Evolutionary conservation across 1,139 yeast genomes (phyloP), one percentile per base, ranked within the genome.

Genomic region (Saccharomycopsis phalli): DNA sequence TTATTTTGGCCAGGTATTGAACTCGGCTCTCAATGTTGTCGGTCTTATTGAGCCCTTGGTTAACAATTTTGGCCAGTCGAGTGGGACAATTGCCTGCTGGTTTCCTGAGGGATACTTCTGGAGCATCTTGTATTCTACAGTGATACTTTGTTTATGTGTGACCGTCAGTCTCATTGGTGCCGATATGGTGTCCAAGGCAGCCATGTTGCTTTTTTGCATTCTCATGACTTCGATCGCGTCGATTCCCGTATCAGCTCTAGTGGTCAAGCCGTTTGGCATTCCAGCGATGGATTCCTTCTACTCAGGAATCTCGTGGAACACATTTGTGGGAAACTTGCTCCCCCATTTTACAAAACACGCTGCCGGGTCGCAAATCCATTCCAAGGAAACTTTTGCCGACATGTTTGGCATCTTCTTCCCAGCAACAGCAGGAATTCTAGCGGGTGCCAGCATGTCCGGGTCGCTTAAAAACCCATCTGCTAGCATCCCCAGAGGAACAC

Each of bases 371-470:
- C 76, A 79, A 30, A 62, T 72, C 39, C 66, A 72, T 3, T 66
- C 69, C 0, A 73, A 68, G 17, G 96, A 88, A 58, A 83, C 78
- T 1, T 86, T 88, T 54, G 74, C 79, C 44, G 81, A 83, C 55
- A 61, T 91, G 50, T 91, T 91, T 69, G 97, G 97, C 2, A 83
- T 91, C 40, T 84, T 91, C 58, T 91, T 91, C 64, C 97, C 98
- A 11, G 95, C 98, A 1, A 88, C 97, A 0, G 95, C 97, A 2
- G 98, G 98, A 46, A 88, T 91, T 32, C 81, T 88, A 58, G 97
- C 98, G 1, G 98, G 98, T n/a, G 96, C 97, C 1, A 82, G 94
- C 13, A 91, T 91, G 97, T 86, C 95, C 35, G 97, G 98, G n/a
- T 95, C 87, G 51, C 66, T 91, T 47, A 65, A 73, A 46, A 76